These are phyloP conservation scores for Phlegmacium glaucopus DNA, from an alignment of 768 basidiomycete genomes.

Conservation along the genomic window DNA sequence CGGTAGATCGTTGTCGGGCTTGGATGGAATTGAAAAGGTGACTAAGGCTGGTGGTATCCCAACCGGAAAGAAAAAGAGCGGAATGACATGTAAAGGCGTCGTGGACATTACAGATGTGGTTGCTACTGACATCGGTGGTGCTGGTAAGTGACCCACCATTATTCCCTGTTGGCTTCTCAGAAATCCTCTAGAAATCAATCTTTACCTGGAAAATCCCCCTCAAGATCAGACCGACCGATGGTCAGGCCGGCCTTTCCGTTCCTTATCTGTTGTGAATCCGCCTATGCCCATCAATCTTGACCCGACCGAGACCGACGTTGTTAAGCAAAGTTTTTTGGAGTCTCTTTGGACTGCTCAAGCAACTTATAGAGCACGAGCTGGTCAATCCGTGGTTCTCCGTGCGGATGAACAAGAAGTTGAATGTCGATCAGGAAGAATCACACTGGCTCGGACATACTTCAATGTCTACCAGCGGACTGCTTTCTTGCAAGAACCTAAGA, in stretches of 20 bases:
- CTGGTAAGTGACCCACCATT: constrained; percentile 50
- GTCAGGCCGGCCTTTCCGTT: constrained; percentile 83
- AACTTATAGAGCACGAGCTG: constrained; percentile 65
- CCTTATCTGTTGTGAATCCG: constrained; percentile 73
- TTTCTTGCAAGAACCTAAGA: constrained; percentile 74
- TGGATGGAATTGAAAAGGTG: constrained; percentile 76
- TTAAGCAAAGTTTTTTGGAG: constrained; percentile 82
- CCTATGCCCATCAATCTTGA: constrained; percentile 65
- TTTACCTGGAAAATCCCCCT: constrained; percentile 83
- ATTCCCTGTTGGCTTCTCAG: neutral
- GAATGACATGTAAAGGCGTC: constrained; percentile 81
- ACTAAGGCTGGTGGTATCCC: constrained; percentile 62
- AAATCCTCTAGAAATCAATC: constrained; percentile 65
- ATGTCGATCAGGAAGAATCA: constrained; percentile 53
- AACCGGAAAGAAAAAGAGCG: constrained; percentile 68
- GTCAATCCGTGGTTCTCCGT: constrained; percentile 69
- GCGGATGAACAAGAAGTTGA: constrained; percentile 79
- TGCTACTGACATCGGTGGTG: constrained; percentile 80
- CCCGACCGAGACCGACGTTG: constrained; percentile 55
- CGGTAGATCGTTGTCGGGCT: constrained; percentile 66
- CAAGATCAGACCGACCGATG: constrained; percentile 82
- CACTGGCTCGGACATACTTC: constrained; percentile 78
- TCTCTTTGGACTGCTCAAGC: constrained; percentile 91
- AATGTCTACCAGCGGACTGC: constrained; percentile 84
- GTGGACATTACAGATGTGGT: constrained; percentile 83